Percentiles rank a stretch among this genome's conserved stretches.
Evolutionary conservation across 1,284 basidiomycete genomes (phyloP).

Genomic region (Schizophyllum amplum): DNA sequence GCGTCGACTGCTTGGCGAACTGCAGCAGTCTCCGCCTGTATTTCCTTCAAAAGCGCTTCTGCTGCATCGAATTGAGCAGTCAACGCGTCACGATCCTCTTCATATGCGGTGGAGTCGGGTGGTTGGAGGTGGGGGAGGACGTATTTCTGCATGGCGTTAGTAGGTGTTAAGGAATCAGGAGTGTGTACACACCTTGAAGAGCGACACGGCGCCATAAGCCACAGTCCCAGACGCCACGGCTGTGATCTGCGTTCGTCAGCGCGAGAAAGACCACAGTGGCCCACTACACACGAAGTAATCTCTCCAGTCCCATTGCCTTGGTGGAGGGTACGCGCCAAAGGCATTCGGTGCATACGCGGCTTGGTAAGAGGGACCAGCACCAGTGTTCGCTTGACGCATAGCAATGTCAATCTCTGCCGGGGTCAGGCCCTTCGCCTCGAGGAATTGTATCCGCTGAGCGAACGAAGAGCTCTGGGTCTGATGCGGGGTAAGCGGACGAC

Average conservation of each 20-base stretch:
- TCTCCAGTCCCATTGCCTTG: constrained; percentile 79
- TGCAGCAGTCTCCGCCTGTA: constrained; percentile 71
- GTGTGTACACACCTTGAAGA: constrained; percentile 65
- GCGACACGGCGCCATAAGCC: constrained; percentile 79
- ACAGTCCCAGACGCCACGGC: constrained; percentile 86
- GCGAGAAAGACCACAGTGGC: constrained; percentile 22
- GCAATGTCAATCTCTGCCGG: constrained; percentile 84
- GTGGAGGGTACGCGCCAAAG: constrained; percentile 23
- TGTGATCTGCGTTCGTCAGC: constrained; percentile 66
- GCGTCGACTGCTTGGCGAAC: constrained; percentile 75
- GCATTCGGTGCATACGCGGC: constrained; percentile 39
- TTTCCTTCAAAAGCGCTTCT: constrained; percentile 73
- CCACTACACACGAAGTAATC: constrained; percentile 73
- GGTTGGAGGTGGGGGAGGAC: constrained; percentile 88
- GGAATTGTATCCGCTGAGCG: constrained; percentile 84
- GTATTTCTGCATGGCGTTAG: constrained; percentile 63
- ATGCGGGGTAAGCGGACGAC: constrained; percentile 1
- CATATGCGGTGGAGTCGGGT: constrained; percentile 83
- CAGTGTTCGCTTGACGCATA: constrained; percentile 50
- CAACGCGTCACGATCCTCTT: constrained; percentile 80
- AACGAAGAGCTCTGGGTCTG: constrained; percentile 73
- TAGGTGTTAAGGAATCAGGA: neutral
- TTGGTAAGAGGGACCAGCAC: constrained; percentile 23
- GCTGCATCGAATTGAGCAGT: constrained; percentile 92
- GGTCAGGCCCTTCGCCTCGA: constrained; percentile 89